phyloP scores from a whole-genome alignment of 495 filamentous ascomycete species.

The Xylaria flabelliformis region DNA sequence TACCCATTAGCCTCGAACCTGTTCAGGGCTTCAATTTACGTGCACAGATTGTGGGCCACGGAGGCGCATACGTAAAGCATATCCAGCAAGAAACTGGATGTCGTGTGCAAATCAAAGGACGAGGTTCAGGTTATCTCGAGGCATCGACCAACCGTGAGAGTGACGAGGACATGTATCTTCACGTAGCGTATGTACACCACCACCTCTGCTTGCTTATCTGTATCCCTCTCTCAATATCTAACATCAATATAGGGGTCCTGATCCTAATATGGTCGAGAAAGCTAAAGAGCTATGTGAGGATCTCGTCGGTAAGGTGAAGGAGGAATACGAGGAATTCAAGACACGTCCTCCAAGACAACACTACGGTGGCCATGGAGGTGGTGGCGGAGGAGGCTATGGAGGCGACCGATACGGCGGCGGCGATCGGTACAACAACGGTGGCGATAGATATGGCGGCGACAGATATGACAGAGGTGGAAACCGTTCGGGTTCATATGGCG shows the following conservation, averaged over 20 bases:
- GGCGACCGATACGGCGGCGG: constrained; percentile 44
- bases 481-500: constrained; percentile 43
- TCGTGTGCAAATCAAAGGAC: constrained; percentile 96
- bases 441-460: constrained; percentile 46
- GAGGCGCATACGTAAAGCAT: constrained; percentile 93
- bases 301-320: constrained; percentile 79
- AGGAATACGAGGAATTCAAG: constrained; percentile 90
- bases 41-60: constrained; percentile 92
- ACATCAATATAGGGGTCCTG: constrained; percentile 70
- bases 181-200: constrained; percentile 77
- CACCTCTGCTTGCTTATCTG: background rate
- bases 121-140: constrained; percentile 94
- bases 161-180: constrained; percentile 93
- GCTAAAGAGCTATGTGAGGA: constrained; percentile 90
- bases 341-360: constrained; percentile 75
- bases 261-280: constrained; percentile 81
- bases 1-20: constrained; percentile 87
- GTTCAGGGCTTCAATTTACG: constrained; percentile 95
- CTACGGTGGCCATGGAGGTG: constrained; percentile 56
- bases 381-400: constrained; percentile 36
- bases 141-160: constrained; percentile 81
- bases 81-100: constrained; percentile 94
- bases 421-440: constrained; percentile 37
- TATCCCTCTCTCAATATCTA: constrained; percentile 40
- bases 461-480: constrained; percentile 41